These are phyloP conservation scores for Paxillus ammoniavirescens DNA, from an alignment of 768 basidiomycete genomes.

Conservation along the genomic window DNA sequence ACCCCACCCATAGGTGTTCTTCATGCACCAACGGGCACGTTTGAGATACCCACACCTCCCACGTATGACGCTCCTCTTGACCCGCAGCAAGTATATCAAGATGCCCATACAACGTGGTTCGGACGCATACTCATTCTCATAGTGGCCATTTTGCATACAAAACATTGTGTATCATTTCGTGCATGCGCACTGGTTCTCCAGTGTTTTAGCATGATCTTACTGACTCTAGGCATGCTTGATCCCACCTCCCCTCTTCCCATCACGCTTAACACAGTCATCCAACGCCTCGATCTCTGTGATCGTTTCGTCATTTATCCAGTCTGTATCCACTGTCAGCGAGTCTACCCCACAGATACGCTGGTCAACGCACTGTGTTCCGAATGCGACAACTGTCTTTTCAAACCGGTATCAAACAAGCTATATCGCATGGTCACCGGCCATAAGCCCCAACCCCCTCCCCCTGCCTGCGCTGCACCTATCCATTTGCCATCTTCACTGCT, in stretches of 20 bases:
- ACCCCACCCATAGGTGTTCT: too few species aligned
- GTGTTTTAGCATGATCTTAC: slow-evolving; percentile 9
- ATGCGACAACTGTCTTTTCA: not conserved
- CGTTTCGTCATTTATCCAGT: not conserved
- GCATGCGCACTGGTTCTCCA: slow-evolving; percentile 16
- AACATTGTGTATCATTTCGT: slow-evolving; percentile 22
- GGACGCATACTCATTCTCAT: slow-evolving; percentile 10
- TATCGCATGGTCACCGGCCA: not conserved
- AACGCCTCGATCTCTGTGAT: not conserved
- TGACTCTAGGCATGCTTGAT: slow-evolving; percentile 1
- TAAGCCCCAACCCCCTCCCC: too few species aligned
- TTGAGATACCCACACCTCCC: too few species aligned
- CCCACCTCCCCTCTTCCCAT: not conserved
- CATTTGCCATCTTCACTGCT: too few species aligned
- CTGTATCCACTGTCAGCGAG: not conserved
- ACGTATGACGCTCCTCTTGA: too few species aligned
- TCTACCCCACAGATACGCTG: not conserved
- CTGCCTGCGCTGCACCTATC: too few species aligned
- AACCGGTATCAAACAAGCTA: not conserved
- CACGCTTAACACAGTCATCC: slow-evolving; percentile 1
- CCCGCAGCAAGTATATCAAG: not conserved
- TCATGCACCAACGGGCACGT: too few species aligned
- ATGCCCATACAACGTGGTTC: slow-evolving; percentile 13
- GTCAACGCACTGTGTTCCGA: not conserved
- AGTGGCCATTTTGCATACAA: slow-evolving; percentile 19